Percentiles rank a stretch among this genome's conserved stretches.
Conservation (phyloP, 805 yeast genomes). For the Komagataella phaffii region DNA sequence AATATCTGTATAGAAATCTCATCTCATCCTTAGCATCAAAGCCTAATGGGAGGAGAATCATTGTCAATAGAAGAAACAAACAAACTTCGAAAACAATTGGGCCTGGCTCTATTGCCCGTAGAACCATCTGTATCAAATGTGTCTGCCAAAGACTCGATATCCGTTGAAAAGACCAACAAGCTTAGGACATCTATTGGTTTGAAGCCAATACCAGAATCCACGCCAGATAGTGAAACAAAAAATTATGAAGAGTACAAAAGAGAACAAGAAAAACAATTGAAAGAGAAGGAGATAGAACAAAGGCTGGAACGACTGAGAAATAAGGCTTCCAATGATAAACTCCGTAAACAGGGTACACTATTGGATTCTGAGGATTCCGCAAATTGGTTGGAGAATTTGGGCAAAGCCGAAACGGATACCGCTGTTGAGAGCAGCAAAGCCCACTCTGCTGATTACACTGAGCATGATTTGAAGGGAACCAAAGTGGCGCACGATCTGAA, state of each 20-base stretch:
- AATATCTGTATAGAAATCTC: neutral
- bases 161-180: slow-evolving; percentile 43
- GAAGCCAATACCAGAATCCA: slow-evolving; percentile 26
- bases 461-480: slow-evolving; percentile 20
- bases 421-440: slow-evolving; percentile 1
- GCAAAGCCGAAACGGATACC: slow-evolving; percentile 10
- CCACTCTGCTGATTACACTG: slow-evolving; percentile 7
- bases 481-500: slow-evolving; percentile 32
- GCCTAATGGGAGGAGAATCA: neutral
- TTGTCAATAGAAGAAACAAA: slow-evolving; percentile 34
- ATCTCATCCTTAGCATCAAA: neutral
- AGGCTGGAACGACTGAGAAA: slow-evolving; percentile 4
- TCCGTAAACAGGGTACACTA: slow-evolving; percentile 11
- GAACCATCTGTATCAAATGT: neutral
- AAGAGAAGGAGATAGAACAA: slow-evolving; percentile 8
- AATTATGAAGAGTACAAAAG: slow-evolving; percentile 22
- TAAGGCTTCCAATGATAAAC: slow-evolving; percentile 9
- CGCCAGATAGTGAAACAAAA: slow-evolving; percentile 16
- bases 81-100: slow-evolving; percentile 26
- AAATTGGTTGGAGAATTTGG: slow-evolving; percentile 25
- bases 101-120: slow-evolving; percentile 24
- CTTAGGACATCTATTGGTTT: slow-evolving; percentile 38
- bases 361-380: slow-evolving; percentile 18
- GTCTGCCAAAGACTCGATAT: slow-evolving; percentile 10
- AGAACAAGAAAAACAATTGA: slow-evolving; percentile 18